Conservation (phyloP, 768 basidiomycete genomes). For the Melanogaster broomeanus region DNA sequence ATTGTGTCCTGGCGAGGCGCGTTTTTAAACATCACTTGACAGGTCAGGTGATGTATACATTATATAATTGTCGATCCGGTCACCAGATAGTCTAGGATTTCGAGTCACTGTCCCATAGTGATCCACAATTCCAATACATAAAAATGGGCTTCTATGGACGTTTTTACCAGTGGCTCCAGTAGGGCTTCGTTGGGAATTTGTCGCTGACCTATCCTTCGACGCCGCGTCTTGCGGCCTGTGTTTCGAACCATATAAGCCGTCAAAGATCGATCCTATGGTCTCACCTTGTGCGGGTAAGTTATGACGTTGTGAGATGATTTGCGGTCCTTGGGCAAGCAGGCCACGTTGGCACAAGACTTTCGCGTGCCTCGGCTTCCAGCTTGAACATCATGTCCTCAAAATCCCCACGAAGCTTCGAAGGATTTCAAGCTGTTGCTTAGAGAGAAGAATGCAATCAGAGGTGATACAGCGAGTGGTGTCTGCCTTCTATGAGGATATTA, state of each 20-base stretch:
- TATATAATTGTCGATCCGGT: too few relatives aligned
- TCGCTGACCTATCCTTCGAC: slow-evolving; percentile 22
- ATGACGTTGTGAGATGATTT: slow-evolving; percentile 29
- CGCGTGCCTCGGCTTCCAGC: slow-evolving; percentile 17
- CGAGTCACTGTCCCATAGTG: too few relatives aligned
- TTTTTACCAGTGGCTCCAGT: too few relatives aligned
- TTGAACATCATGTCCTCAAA: slow-evolving; percentile 11
- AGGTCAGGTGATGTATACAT: too few relatives aligned
- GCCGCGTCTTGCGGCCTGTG: slow-evolving; percentile 30
- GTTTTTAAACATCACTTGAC: too few relatives aligned
- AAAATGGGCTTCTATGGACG: too few relatives aligned
- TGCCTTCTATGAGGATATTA: slow-evolving; percentile 22
- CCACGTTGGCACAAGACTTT: slow-evolving; percentile 21
- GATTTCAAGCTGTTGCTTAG: slow-evolving; percentile 22
- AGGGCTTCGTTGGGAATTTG: slow-evolving; percentile 10
- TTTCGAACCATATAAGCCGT: slow-evolving; percentile 25
- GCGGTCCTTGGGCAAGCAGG: slow-evolving; percentile 15
- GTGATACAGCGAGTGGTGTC: slow-evolving; percentile 20
- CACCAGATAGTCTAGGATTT: too few relatives aligned
- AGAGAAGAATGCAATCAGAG: slow-evolving; percentile 25
- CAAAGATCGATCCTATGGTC: slow-evolving; percentile 37
- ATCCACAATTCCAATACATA: too few relatives aligned
- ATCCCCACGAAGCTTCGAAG: slow-evolving; percentile 10
- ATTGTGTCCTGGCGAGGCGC: too few relatives aligned
- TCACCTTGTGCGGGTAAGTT: slow-evolving; percentile 30